A percentile compares a stretch with the other conserved stretches of the same genome.
Evolutionary conservation across 805 yeast genomes (phyloP).

Genomic region (Barnettozyma vustinii): DNA sequence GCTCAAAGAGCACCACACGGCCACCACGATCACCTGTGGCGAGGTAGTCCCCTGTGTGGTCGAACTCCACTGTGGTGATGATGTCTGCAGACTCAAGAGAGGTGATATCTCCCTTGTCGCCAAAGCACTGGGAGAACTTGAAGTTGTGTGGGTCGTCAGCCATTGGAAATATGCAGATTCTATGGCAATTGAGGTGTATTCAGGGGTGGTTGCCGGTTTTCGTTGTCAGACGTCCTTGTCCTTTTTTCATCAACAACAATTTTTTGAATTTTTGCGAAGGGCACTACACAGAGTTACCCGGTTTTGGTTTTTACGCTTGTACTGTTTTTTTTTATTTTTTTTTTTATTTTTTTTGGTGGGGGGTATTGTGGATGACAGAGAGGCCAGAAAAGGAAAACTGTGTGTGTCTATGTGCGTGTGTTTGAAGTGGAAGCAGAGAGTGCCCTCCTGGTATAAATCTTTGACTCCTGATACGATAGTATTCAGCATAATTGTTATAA

Average conservation of each 20-base stretch:
- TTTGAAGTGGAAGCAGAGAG: too few species aligned
- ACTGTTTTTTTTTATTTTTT: too few species aligned
- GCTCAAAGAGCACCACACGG: conserved; percentile 90
- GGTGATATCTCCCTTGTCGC: conserved; percentile 96
- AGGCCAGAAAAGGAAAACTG: too few species aligned
- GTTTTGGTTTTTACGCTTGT: background rate
- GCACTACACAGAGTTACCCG: background rate
- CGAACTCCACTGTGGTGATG: conserved; percentile 94
- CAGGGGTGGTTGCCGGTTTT: background rate
- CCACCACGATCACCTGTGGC: conserved; percentile 99
- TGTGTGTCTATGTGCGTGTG: too few species aligned
- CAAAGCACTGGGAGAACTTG: conserved; percentile 95
- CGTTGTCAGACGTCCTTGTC: background rate
- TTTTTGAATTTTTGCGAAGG: background rate
- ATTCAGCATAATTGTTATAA: too few species aligned
- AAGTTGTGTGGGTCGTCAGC: conserved; percentile 33
- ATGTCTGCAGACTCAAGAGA: conserved; percentile 91
- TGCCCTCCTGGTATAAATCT: too few species aligned
- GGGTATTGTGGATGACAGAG: too few species aligned
- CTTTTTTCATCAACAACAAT: background rate
- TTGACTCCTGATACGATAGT: too few species aligned
- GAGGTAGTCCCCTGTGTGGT: conserved; percentile 86
- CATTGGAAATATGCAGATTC: conserved; percentile 13
- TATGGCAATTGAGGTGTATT: background rate
- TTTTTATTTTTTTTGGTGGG: too few species aligned